phyloP scores from a whole-genome alignment of 208 protist species.

The Plasmodiophora brassicae region DNA sequence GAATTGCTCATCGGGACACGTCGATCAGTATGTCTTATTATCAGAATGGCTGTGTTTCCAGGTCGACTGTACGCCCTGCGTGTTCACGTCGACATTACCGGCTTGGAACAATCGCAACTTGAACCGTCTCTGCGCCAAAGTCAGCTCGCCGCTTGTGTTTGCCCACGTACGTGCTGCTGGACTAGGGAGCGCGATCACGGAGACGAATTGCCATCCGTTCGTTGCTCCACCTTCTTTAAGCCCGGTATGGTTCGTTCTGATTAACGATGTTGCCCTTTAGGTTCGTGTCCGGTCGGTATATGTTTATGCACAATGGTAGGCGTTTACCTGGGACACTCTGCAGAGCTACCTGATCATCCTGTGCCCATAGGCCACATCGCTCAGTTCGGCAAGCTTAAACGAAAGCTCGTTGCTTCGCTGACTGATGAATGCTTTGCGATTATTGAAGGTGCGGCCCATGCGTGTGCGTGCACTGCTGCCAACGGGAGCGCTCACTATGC shows the following conservation, averaged over 20 bases:
- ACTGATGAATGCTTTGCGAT: background rate
- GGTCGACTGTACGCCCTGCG: constrained; percentile 38
- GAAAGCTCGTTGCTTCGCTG: constrained; percentile 8
- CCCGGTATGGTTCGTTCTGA: background rate
- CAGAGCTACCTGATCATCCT: background rate
- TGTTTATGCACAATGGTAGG: constrained; percentile 52
- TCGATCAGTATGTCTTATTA: background rate
- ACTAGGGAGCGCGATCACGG: constrained; percentile 32
- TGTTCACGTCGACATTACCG: constrained; percentile 45
- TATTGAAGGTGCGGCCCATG: background rate
- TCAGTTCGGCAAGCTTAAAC: constrained; percentile 9
- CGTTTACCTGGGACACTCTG: background rate
- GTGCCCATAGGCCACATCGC: background rate
- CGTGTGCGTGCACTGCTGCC: background rate
- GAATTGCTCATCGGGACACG: too few species aligned
- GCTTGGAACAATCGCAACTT: constrained; percentile 54
- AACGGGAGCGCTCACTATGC: too few species aligned
- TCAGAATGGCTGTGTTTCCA: background rate
- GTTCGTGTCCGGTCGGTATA: constrained; percentile 32
- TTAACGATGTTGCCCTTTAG: background rate
- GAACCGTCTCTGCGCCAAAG: constrained; percentile 35
- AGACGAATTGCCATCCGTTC: constrained; percentile 46
- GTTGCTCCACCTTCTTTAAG: background rate
- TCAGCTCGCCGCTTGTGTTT: constrained; percentile 45
- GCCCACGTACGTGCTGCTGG: constrained; percentile 47